A percentile compares a stretch with the other conserved stretches of the same genome.
phyloP scores from a whole-genome alignment of 768 basidiomycete genomes.

The Cantharellus anzutake region DNA sequence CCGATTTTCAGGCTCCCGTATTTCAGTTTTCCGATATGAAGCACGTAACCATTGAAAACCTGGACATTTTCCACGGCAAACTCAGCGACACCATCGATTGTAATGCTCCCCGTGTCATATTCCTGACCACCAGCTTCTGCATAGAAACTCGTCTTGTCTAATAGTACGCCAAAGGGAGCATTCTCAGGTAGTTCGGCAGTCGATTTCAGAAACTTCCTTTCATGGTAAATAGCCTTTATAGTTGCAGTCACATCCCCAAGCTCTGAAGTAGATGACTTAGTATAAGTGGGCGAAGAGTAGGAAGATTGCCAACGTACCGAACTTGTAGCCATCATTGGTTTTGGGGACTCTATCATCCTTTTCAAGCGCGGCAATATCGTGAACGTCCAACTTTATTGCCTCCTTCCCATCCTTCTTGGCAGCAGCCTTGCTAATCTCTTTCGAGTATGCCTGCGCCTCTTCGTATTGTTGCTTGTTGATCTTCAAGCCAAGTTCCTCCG shows the following conservation, averaged over 20 bases:
- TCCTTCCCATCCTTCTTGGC: slow-evolving; percentile 48
- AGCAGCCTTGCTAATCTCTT: slow-evolving; percentile 77
- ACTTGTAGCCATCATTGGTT: slow-evolving; percentile 87
- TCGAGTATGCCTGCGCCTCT: slow-evolving; percentile 68
- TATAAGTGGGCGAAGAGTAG: not conserved
- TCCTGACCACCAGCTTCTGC: slow-evolving; percentile 97
- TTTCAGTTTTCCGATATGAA: slow-evolving; percentile 80
- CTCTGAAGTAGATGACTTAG: slow-evolving; percentile 22
- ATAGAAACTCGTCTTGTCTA: slow-evolving; percentile 90
- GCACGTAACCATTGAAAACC: slow-evolving; percentile 84
- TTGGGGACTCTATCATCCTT: slow-evolving; percentile 59
- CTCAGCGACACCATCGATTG: slow-evolving; percentile 78
- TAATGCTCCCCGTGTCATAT: slow-evolving; percentile 86
- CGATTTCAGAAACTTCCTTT: slow-evolving; percentile 51
- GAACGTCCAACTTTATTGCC: slow-evolving; percentile 84
- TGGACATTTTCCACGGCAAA: slow-evolving; percentile 92
- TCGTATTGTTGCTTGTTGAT: slow-evolving; percentile 84
- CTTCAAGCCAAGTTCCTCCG: slow-evolving; percentile 69
- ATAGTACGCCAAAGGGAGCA: slow-evolving; percentile 60
- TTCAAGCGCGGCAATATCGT: slow-evolving; percentile 78
- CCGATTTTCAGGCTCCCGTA: slow-evolving; percentile 69
- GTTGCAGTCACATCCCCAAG: slow-evolving; percentile 57
- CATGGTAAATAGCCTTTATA: slow-evolving; percentile 71
- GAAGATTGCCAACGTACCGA: slow-evolving; percentile 33
- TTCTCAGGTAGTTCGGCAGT: slow-evolving; percentile 48